These are phyloP conservation scores for Ambrosia hybrid DNA, from an alignment of 140 eudicot genomes.

Conservation along the genomic window DNA sequence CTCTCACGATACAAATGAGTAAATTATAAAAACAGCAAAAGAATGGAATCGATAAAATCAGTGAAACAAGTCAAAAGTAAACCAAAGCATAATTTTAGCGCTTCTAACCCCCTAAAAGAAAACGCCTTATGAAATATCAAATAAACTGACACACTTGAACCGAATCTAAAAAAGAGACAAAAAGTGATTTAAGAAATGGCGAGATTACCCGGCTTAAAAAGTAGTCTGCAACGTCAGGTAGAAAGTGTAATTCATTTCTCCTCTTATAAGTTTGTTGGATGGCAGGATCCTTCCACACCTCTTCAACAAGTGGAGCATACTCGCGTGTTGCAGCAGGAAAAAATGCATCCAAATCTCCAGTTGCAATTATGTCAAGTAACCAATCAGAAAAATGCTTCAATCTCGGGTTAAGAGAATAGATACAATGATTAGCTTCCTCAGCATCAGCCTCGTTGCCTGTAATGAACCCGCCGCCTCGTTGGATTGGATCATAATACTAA, in stretches of 20 bases:
- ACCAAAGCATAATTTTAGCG: not conserved
- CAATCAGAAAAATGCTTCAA: constrained; percentile 90
- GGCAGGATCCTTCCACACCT: constrained; percentile 94
- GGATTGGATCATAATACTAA: not conserved
- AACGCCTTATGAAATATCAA: too few relatives aligned
- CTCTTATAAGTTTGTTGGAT: constrained; percentile 85
- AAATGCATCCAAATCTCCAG: constrained; percentile 93
- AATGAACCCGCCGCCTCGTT: not conserved
- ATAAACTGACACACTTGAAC: not conserved
- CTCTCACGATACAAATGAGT: not conserved
- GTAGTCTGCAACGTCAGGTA: constrained; percentile 88
- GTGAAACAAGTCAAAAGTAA: not conserved
- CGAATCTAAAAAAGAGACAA: not conserved
- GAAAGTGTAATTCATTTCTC: constrained; percentile 76
- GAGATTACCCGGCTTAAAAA: constrained; percentile 76
- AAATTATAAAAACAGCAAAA: not conserved
- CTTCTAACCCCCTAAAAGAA: not conserved
- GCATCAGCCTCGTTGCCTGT: constrained; percentile 55
- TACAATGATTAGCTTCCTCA: constrained; percentile 42
- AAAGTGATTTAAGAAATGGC: constrained; percentile 10
- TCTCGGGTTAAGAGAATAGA: constrained; percentile 74
- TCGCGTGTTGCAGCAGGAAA: constrained; percentile 97
- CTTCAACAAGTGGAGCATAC: constrained; percentile 96
- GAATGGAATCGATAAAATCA: not conserved
- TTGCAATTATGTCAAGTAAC: constrained; percentile 93